Conservation (phyloP, 805 yeast species). For the Starmerella vitae region DNA sequence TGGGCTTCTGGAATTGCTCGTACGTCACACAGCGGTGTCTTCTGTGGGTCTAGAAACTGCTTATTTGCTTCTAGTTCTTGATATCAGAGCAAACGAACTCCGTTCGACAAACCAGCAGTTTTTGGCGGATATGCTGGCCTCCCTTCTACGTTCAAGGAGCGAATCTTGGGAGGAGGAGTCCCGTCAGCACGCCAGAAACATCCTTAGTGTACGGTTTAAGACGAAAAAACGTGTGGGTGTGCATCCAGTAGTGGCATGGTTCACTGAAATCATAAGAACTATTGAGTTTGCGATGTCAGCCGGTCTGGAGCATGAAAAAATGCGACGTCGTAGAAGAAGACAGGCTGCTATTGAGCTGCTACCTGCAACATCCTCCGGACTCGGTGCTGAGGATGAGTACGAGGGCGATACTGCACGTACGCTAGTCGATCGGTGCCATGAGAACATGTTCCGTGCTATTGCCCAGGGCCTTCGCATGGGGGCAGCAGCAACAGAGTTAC, state of each 20-base stretch:
- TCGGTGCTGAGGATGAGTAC: not conserved
- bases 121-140: constrained; percentile 37
- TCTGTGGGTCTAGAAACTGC: constrained; percentile 32
- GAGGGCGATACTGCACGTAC: constrained; percentile 11
- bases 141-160: constrained; percentile 38
- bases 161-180: constrained; percentile 48
- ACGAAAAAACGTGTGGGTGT: constrained; percentile 32
- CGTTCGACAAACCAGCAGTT: constrained; percentile 54
- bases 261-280: constrained; percentile 30
- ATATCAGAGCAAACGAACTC: constrained; percentile 28
- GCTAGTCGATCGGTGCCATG: constrained; percentile 13
- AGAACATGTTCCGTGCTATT: constrained; percentile 20
- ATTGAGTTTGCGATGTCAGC: constrained; percentile 13
- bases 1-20: not conserved
- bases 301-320: constrained; percentile 5
- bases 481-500: constrained; percentile 8
- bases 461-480: constrained; percentile 20
- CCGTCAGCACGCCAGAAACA: constrained; percentile 37
- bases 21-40: constrained; percentile 1
- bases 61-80: constrained; percentile 32
- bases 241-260: constrained; percentile 34
- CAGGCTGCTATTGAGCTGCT: not conserved
- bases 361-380: no score
- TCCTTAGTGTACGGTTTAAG: constrained; percentile 30
- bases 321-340: not conserved